phyloP scores from a whole-genome alignment of 202 grass and related monocot genomes.

The Digitaria exilis region DNA sequence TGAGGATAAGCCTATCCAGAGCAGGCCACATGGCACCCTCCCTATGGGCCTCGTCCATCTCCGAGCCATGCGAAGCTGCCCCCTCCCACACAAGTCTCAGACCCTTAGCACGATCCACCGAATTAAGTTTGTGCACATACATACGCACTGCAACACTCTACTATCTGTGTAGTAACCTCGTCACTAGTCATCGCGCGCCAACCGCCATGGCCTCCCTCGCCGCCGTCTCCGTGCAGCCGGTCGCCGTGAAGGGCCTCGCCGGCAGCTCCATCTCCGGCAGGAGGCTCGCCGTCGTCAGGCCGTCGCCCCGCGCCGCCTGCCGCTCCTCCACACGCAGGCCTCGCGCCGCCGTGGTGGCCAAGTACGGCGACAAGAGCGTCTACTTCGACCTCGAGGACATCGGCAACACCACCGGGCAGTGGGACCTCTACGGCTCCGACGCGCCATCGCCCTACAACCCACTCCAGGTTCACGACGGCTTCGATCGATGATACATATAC shows the following conservation, averaged over 20 bases:
- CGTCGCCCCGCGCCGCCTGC: conserved; percentile 32
- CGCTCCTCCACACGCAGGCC: conserved; percentile 59
- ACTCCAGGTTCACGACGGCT: conserved; percentile 52
- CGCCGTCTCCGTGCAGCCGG: conserved; percentile 70
- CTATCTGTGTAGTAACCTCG: background rate
- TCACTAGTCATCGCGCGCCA: background rate
- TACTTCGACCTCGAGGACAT: conserved; percentile 98
- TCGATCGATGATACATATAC: too few relatives aligned
- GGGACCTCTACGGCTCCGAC: conserved; percentile 95
- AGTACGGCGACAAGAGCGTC: conserved; percentile 98
- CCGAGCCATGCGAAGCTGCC: conserved; percentile 2
- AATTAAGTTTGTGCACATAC: conserved; percentile 26
- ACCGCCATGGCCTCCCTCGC: conserved; percentile 80
- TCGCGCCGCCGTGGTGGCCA: conserved; percentile 65
- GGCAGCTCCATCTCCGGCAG: conserved; percentile 85
- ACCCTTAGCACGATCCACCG: conserved; percentile 40
- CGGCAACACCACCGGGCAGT: conserved; percentile 92
- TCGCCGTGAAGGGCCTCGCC: conserved; percentile 71
- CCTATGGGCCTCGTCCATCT: conserved; percentile 46
- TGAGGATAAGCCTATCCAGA: conserved; percentile 81
- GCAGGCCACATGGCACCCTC: conserved; percentile 47
- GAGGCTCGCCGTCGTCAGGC: conserved; percentile 63
- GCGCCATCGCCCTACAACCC: conserved; percentile 92
- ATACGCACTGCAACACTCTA: background rate
- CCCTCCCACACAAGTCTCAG: conserved; percentile 31